phyloP scores from a whole-genome alignment of 2,329 filamentous ascomycete species.

The Tothia fuscella region DNA sequence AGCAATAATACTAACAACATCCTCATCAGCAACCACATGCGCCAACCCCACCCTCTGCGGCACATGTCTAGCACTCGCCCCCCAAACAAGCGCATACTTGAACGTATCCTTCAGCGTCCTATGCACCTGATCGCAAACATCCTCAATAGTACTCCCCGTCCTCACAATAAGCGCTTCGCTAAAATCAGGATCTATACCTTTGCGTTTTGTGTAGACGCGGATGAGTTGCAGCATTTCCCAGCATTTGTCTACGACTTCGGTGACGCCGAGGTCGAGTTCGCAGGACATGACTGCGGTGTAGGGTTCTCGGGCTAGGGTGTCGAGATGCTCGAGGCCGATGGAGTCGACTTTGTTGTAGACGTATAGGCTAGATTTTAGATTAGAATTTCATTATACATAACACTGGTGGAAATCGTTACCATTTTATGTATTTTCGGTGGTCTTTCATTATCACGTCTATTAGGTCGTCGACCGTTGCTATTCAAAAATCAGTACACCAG shows the following conservation, averaged over 20 bases:
- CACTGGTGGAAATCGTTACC: conserved; percentile 26
- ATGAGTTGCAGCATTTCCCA: conserved; percentile 90
- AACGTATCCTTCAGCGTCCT: conserved; percentile 93
- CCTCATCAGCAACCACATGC: conserved; percentile 62
- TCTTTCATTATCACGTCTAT: conserved; percentile 99
- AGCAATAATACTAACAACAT: conserved; percentile 54
- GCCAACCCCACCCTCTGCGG: conserved; percentile 83
- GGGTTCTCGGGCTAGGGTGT: conserved; percentile 82
- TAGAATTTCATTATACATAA: not conserved
- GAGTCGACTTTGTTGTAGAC: conserved; percentile 99
- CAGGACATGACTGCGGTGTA: conserved; percentile 96
- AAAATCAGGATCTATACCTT: conserved; percentile 83
- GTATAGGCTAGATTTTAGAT: conserved; percentile 59
- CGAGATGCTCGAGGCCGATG: conserved; percentile 84
- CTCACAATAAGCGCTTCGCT: conserved; percentile 86
- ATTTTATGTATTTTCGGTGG: conserved; percentile 91
- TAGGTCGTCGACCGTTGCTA: conserved; percentile 89
- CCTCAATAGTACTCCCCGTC: conserved; percentile 77
- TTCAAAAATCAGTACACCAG: too few species aligned
- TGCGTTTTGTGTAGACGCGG: conserved; percentile 86
- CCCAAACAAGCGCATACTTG: conserved; percentile 98
- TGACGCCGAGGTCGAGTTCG: conserved; percentile 84
- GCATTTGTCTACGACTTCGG: conserved; percentile 86
- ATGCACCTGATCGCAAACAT: conserved; percentile 94
- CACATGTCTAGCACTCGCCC: conserved; percentile 85